A percentile compares a stretch with the other conserved stretches of the same genome.
Evolutionary conservation across 768 basidiomycete species (phyloP).

Genomic region (Phlebiopsis flavidoalba): DNA sequence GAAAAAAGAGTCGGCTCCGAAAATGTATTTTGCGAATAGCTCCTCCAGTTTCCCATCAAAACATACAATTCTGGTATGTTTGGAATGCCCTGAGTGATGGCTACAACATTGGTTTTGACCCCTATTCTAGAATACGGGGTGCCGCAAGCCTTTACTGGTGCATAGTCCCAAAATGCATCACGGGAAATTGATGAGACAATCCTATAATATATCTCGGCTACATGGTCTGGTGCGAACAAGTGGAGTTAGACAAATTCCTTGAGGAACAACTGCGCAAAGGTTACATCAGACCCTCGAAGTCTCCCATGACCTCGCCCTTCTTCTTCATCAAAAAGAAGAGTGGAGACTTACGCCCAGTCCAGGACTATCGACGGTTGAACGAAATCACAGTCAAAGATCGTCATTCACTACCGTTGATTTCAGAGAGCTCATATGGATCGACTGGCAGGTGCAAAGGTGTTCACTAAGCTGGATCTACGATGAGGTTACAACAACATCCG

Average conservation of each 20-base stretch:
- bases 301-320: conserved; percentile 9
- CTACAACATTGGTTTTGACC: too few species aligned
- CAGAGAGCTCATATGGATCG: conserved; percentile 21
- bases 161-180: too few species aligned
- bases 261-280: conserved; percentile 19
- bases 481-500: conserved; percentile 20
- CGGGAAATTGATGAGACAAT: too few species aligned
- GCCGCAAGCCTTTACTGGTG: too few species aligned
- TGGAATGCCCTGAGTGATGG: too few species aligned
- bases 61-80: too few species aligned
- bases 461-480: conserved; percentile 28
- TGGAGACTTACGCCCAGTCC: conserved; percentile 23
- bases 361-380: conserved; percentile 30
- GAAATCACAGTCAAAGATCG: conserved; percentile 18
- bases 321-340: conserved; percentile 35
- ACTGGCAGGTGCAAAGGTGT: conserved; percentile 15
- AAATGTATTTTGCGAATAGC: too few species aligned
- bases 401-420: conserved; percentile 13
- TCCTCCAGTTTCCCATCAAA: too few species aligned
- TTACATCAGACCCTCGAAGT: conserved; percentile 13
- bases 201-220: too few species aligned
- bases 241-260: conserved; percentile 18
- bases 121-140: too few species aligned
- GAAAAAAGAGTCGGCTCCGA: too few species aligned
- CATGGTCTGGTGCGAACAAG: too few species aligned